Evolutionary conservation across 169 alveolate genomes (phyloP).

Genomic region (Eimeria maxima): DNA sequence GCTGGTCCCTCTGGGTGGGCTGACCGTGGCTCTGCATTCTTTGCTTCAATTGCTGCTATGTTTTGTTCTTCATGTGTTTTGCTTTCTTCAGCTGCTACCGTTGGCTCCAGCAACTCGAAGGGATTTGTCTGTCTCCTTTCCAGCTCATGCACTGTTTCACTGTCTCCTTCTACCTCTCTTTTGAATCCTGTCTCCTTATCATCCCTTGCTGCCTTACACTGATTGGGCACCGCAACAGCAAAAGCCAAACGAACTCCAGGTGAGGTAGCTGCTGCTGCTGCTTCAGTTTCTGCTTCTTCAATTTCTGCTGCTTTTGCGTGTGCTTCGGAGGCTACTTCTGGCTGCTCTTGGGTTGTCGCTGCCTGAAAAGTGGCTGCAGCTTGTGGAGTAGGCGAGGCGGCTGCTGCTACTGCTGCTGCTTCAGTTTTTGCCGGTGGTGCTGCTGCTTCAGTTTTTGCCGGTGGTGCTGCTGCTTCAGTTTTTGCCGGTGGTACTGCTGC

Average conservation of each 20-base stretch:
- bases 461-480: background rate
- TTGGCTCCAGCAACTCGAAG: background rate
- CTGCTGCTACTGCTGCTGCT: background rate
- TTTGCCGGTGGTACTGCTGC: background rate
- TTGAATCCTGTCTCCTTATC: too few species aligned
- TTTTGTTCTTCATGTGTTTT: background rate
- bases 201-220: background rate
- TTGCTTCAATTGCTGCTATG: background rate
- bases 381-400: background rate
- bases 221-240: background rate
- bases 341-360: background rate
- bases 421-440: background rate
- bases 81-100: background rate
- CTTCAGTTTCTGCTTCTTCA: background rate
- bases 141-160: background rate
- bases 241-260: background rate
- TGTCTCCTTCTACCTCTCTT: background rate
- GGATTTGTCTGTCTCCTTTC: background rate
- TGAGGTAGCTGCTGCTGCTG: too few species aligned
- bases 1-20: background rate
- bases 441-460: background rate
- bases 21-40: background rate
- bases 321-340: background rate
- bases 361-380: background rate
- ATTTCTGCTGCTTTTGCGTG: background rate